Percentiles rank a stretch among this genome's conserved stretches.
These are phyloP conservation scores for Fonsecaea nubica DNA, from an alignment of 2,329 filamentous ascomycete genomes.

Conservation along the genomic window DNA sequence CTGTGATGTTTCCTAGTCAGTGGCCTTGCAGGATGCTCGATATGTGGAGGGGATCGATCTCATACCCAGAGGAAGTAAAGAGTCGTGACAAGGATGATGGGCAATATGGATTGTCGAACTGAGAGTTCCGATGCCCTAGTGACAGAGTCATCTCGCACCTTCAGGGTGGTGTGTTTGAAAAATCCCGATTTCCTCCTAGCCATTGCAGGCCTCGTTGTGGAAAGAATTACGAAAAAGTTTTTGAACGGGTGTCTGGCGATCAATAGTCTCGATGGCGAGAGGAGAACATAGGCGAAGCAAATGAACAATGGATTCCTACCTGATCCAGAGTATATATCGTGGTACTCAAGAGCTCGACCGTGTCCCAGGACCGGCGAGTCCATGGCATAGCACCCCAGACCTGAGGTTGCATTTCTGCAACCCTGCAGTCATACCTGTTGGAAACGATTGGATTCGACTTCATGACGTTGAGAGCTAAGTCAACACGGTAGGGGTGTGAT, in stretches of 20 bases:
- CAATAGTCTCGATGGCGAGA: neutral
- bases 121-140: conserved; percentile 51
- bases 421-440: neutral
- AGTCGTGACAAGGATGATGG: conserved; percentile 54
- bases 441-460: conserved; percentile 9
- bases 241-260: neutral
- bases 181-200: conserved; percentile 13
- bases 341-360: neutral
- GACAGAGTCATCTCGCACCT: conserved; percentile 16
- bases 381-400: neutral
- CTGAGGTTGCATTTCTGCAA: conserved; percentile 15
- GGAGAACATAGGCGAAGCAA: neutral
- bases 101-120: conserved; percentile 52
- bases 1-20: conserved; percentile 36
- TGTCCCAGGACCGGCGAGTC: neutral
- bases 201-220: neutral
- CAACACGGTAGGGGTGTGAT: neutral
- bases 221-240: neutral
- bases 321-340: neutral
- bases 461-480: conserved; percentile 16
- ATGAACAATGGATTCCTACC: neutral
- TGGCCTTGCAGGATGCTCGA: neutral
- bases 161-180: conserved; percentile 20
- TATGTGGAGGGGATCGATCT: neutral
- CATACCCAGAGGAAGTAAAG: conserved; percentile 61